These are phyloP conservation scores for Chrysophaeum taylorii DNA, from an alignment of 352 stramenopile species.

Conservation along the genomic window DNA sequence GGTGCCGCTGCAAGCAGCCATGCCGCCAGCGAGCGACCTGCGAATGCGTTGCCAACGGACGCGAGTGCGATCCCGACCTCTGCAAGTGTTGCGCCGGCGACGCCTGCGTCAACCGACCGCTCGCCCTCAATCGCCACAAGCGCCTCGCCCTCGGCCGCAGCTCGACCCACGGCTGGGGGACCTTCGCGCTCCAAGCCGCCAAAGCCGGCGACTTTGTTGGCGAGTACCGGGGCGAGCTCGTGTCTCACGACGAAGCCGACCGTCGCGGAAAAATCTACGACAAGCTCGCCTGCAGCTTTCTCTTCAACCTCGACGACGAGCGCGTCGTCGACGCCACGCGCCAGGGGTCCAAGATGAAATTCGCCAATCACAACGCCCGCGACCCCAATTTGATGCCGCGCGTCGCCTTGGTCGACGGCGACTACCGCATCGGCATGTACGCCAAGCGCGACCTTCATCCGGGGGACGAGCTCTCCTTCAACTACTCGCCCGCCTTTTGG, in stretches of 20 bases:
- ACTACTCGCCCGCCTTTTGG: neutral
- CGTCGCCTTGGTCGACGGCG: slow-evolving; percentile 76
- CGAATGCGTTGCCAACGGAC: slow-evolving; percentile 67
- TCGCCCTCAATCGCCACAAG: slow-evolving; percentile 38
- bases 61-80: slow-evolving; percentile 83
- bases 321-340: slow-evolving; percentile 77
- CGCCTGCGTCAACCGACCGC: slow-evolving; percentile 47
- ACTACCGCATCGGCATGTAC: slow-evolving; percentile 83
- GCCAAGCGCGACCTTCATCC: slow-evolving; percentile 65
- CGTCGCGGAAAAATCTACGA: slow-evolving; percentile 76
- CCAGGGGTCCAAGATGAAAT: slow-evolving; percentile 90
- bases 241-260: slow-evolving; percentile 78
- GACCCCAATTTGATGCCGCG: slow-evolving; percentile 65
- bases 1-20: slow-evolving; percentile 69
- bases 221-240: slow-evolving; percentile 87
- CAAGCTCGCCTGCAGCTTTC: slow-evolving; percentile 69
- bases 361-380: slow-evolving; percentile 65
- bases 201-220: slow-evolving; percentile 81
- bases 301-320: slow-evolving; percentile 87
- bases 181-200: slow-evolving; percentile 71
- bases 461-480: slow-evolving; percentile 26
- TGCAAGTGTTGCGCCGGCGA: slow-evolving; percentile 59
- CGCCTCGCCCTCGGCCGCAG: slow-evolving; percentile 61
- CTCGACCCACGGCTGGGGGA: slow-evolving; percentile 69
- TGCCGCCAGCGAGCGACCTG: slow-evolving; percentile 70